Base-by-base conservation (phyloP, 257 asterid genomes). In the Salvia rosmarinus region DNA sequence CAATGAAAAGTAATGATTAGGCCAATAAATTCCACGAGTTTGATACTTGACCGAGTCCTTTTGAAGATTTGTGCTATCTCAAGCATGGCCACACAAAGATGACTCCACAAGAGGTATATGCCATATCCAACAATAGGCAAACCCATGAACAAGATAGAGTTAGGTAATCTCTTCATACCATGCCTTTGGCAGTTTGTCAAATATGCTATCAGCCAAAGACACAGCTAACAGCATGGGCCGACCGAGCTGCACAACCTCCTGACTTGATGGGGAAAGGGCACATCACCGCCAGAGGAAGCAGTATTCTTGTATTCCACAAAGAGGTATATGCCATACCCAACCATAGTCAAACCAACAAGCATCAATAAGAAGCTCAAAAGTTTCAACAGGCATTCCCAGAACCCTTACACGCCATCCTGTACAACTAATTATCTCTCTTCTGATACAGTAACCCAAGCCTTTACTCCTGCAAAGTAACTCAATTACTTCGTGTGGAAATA, bases 181-280 rank as follows among this genome's bases (percentile, higher is more conserved):
- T 55, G 96, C 92, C 86, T 87, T 91, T 9, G 98, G 98, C 71
- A 94, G 94, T 68, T 91, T 94, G 85, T 91, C 97, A 28, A 89
- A 86, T 70, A 89, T 82, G 87, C 43, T 89, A 76, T 74, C 88
- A 47, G 71, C 88, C 78, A 89, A 71, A 64, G 92, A 80, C 58
- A 95, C 85, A 12, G 92, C 88, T 67, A 91, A 71, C 43, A 95
- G 85, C 98, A 95, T 82, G 17, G 99, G 98, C 14, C 99, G 95
- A 58, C 99, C 96, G 9, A 95, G 81, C 84, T 89, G 83, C 12
- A 89, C 81, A 44, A 84, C 1, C 19, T 82, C 96, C 40, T 43
- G 84, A 61, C 84, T 72, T 9, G 95, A 32, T 1, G 96, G 90
- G 86, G 61, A 67, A 77, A 25, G 23, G 82, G 81, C 16, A 58